Percentiles rank a stretch among this genome's conserved stretches.
phyloP scores from a whole-genome alignment of 2,329 filamentous ascomycete species.

The Sporothrix pallida region DNA sequence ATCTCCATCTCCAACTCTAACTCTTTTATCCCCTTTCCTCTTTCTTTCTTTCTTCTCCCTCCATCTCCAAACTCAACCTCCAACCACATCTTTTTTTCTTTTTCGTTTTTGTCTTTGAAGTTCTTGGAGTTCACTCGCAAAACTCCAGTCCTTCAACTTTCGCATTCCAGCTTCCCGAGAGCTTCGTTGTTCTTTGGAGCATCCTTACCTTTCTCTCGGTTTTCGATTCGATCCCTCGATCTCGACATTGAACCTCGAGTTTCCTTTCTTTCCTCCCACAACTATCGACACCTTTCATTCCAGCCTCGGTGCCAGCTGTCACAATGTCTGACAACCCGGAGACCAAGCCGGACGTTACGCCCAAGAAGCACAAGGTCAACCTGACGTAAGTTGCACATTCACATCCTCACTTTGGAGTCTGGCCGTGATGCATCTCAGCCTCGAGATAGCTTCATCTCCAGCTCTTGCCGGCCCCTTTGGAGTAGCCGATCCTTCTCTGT shows the following conservation, averaged over 20 bases:
- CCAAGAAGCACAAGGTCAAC: slow-evolving; percentile 73
- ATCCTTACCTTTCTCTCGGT: not conserved
- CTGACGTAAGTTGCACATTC: slow-evolving; percentile 65
- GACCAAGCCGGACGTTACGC: slow-evolving; percentile 48
- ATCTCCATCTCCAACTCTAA: slow-evolving; percentile 19
- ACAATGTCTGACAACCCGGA: slow-evolving; percentile 66
- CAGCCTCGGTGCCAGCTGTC: slow-evolving; percentile 39
- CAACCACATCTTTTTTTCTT: not conserved
- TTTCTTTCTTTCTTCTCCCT: slow-evolving; percentile 18
- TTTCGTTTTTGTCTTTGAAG: not conserved
- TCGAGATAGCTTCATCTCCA: not conserved
- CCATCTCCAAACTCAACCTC: slow-evolving; percentile 18
- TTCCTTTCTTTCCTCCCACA: not conserved
- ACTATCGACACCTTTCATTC: not conserved
- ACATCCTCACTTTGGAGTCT: not conserved
- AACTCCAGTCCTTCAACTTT: too few relatives aligned
- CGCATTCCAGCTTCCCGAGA: not conserved
- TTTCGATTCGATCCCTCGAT: not conserved
- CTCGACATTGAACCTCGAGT: slow-evolving; percentile 5
- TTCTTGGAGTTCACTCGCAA: not conserved
- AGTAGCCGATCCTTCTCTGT: slow-evolving; percentile 4
- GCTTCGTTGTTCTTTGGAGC: not conserved
- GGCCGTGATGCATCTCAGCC: not conserved
- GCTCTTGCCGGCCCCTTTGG: not conserved
- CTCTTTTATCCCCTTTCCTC: slow-evolving; percentile 28